Conservation (phyloP, 2,329 filamentous ascomycete genomes). For the Magnaporthiopsis poae region DNA sequence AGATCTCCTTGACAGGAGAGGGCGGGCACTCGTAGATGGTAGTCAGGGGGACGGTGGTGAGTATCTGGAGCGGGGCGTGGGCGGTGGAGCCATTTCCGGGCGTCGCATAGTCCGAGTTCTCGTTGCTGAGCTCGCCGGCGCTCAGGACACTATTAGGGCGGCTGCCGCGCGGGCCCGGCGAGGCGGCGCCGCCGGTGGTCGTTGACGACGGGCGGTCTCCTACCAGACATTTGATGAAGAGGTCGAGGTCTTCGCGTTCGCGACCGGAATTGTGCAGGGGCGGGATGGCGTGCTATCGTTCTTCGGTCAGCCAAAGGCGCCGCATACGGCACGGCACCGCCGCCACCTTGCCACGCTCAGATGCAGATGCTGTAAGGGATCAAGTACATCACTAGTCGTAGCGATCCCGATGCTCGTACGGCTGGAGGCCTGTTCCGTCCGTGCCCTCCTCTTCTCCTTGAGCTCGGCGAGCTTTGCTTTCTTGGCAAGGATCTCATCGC, state of each 20-base stretch:
- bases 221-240: conserved; percentile 73
- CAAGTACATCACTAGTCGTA: background rate
- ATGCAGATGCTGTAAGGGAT: background rate
- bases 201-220: conserved; percentile 64
- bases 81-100: conserved; percentile 28
- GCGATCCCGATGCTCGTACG: background rate
- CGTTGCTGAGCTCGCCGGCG: conserved; percentile 68
- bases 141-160: conserved; percentile 80
- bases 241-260: conserved; percentile 68
- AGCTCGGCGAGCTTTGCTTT: conserved; percentile 94
- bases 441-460: conserved; percentile 44
- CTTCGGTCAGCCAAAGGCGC: background rate
- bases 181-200: conserved; percentile 50
- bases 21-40: conserved; percentile 75
- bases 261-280: background rate
- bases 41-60: conserved; percentile 62
- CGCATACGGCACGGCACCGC: background rate
- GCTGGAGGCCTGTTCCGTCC: conserved; percentile 2
- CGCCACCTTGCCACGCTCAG: background rate
- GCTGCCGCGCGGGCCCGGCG: conserved; percentile 60
- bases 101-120: conserved; percentile 52
- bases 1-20: conserved; percentile 68
- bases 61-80: conserved; percentile 49
- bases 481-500: conserved; percentile 93
- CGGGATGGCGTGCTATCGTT: background rate